Evolutionary conservation across 2,329 filamentous ascomycete genomes (phyloP), one percentile per base, ranked within the genome.

Genomic region (Ophioceras dolichostomum): DNA sequence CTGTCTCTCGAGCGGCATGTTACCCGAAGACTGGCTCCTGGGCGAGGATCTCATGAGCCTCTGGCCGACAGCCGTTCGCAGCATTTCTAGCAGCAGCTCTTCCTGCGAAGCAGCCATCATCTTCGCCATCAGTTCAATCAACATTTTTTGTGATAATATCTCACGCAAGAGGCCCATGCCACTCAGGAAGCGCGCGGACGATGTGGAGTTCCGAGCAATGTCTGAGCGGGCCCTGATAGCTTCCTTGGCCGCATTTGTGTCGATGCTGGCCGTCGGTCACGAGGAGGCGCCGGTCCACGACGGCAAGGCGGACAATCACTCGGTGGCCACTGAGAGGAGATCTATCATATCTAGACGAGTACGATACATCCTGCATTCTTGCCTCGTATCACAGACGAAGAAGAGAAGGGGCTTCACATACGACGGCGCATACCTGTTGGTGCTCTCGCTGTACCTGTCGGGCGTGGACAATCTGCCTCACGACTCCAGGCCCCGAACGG

Each of bases 11-110:
- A 46, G 43, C 22, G 52, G 51, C 2, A 40, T 43, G 4, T 44
- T 70, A 18, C 63, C 63, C 0, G 36, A 51, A 4, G 53, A 59
- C 9, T 70, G 67, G 67, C 49, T 70, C 19, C 57, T 59, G 5
- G 65, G 63, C 0, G 50, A 46, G 18, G 57, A 55, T 4, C 63
- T 68, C 38, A 47, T 52, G n/a, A 40, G 43, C 2, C 30, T 67
- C 20, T 70, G 66, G 66, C 53, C 52, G 4, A 44, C 49, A 9
- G 51, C 59, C 4, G 49, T 62, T 16, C 56, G 56, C 16, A 43
- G 43, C 7, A 40, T 69, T 13, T 58, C 60, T 1, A 45, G 49
- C 8, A 48, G 47, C 10, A 28, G 39, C 6, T 41, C 41, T 5
- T 45, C 45, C 4, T 56, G 55, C 37, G 40, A 52, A 14, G 59